phyloP scores from a whole-genome alignment of 2,329 filamentous ascomycete species.

The Moelleriella libera region DNA sequence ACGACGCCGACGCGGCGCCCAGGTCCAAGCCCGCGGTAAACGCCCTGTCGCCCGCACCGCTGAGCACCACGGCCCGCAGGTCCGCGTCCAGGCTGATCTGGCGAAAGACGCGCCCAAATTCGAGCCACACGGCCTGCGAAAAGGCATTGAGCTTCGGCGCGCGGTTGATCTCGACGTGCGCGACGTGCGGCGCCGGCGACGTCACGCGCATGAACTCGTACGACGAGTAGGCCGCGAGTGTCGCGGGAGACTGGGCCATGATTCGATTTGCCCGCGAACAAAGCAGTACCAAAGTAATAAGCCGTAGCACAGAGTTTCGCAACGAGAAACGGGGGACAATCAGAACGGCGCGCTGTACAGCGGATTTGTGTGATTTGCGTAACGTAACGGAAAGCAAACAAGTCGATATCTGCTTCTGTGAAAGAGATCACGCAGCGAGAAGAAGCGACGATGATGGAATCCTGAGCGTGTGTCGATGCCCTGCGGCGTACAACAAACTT shows the following conservation, averaged over 20 bases:
- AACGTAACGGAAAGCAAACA: too few species aligned
- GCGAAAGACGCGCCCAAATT: constrained; percentile 59
- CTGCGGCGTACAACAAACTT: too few species aligned
- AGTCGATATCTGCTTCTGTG: too few species aligned
- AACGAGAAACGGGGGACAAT: too few species aligned
- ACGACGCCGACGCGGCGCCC: constrained; percentile 44
- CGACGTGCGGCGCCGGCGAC: constrained; percentile 59
- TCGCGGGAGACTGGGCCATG: neutral
- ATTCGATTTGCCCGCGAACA: neutral
- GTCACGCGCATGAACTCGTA: constrained; percentile 61
- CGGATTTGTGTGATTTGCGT: too few species aligned
- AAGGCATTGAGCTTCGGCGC: constrained; percentile 83
- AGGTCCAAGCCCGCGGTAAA: constrained; percentile 85
- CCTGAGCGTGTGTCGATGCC: too few species aligned
- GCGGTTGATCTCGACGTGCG: constrained; percentile 86
- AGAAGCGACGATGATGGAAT: too few species aligned
- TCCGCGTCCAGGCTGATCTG: constrained; percentile 57
- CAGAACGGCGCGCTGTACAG: too few species aligned
- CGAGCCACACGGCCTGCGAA: constrained; percentile 71
- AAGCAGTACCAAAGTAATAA: neutral
- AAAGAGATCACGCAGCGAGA: too few species aligned
- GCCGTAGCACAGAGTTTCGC: neutral
- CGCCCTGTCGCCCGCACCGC: constrained; percentile 66
- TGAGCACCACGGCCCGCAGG: constrained; percentile 65
- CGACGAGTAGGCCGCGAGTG: constrained; percentile 22